A percentile compares a stretch with the other conserved stretches of the same genome.
These are phyloP conservation scores for Aspergillus sp. DNA, from an alignment of 2,329 filamentous ascomycete species.

Conservation along the genomic window DNA sequence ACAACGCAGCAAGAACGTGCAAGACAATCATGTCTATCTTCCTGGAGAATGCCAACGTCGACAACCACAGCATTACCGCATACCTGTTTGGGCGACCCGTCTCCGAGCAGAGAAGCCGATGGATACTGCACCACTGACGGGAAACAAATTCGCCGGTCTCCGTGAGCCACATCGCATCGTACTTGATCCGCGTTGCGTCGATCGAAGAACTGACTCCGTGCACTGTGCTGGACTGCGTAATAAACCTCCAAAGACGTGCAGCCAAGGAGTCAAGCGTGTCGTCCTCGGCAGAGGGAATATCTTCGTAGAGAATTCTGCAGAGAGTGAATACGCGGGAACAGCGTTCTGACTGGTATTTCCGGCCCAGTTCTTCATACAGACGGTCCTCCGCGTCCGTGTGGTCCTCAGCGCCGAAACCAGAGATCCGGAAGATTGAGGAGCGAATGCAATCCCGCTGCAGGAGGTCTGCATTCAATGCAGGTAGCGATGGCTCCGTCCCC, in stretches of 20 bases:
- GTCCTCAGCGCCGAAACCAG: constrained; percentile 44
- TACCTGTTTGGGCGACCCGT: constrained; percentile 20
- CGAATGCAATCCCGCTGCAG: constrained; percentile 33
- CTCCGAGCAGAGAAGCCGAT: constrained; percentile 20
- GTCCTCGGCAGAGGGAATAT: constrained; percentile 6
- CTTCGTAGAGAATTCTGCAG: constrained; percentile 19
- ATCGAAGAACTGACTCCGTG: constrained; percentile 7
- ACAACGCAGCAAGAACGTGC: constrained; percentile 22
- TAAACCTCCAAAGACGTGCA: constrained; percentile 12
- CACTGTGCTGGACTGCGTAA: background rate
- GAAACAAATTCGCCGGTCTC: constrained; percentile 17
- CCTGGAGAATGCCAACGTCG: constrained; percentile 29
- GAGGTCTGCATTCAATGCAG: constrained; percentile 17
- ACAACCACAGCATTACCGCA: constrained; percentile 34
- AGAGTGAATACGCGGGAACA: constrained; percentile 14
- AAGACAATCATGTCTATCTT: constrained; percentile 27
- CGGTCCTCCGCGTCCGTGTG: constrained; percentile 34
- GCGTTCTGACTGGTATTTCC: constrained; percentile 5
- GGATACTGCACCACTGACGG: constrained; percentile 22
- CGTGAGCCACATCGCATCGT: constrained; percentile 20
- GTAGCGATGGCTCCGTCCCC: constrained; percentile 2
- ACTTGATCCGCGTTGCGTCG: constrained; percentile 6
- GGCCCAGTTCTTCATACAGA: constrained; percentile 38
- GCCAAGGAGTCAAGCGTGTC: background rate
- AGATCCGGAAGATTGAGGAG: constrained; percentile 33